Evolutionary conservation across 352 stramenopile genomes (phyloP).

Genomic region (Globisporangium apiculatum): DNA sequence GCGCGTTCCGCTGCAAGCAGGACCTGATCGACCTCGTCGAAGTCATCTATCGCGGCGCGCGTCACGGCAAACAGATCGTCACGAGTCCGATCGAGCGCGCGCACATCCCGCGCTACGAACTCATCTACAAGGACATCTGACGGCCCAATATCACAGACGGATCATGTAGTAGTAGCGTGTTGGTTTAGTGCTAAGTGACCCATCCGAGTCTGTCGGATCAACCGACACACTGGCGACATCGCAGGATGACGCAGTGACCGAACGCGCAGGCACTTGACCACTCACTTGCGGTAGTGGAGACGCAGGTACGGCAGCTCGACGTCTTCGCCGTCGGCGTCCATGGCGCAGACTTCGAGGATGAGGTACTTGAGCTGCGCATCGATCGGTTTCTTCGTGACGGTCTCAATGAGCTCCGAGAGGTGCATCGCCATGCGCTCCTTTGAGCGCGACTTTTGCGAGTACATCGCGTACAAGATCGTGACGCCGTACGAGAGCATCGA

Average conservation of each 20-base stretch:
- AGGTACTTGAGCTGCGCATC: constrained; percentile 94
- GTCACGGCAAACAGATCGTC: constrained; percentile 79
- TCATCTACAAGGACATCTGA: constrained; percentile 82
- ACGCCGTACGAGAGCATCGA: constrained; percentile 98
- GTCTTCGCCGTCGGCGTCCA: constrained; percentile 93
- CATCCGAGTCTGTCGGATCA: not conserved
- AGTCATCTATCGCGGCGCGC: constrained; percentile 51
- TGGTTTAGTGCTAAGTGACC: too few species aligned
- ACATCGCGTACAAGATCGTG: constrained; percentile 88
- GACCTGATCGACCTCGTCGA: constrained; percentile 83
- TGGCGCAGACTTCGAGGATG: constrained; percentile 95
- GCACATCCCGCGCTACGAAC: constrained; percentile 68
- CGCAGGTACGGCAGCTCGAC: constrained; percentile 95
- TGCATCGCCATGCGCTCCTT: constrained; percentile 96
- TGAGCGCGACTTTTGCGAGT: constrained; percentile 79
- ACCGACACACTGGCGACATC: not conserved
- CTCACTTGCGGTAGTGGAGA: constrained; percentile 69
- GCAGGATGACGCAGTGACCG: too few species aligned
- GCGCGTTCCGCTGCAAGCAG: constrained; percentile 66
- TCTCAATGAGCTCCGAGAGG: constrained; percentile 93
- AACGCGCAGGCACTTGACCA: not conserved
- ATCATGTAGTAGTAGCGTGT: too few species aligned
- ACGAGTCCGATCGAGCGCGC: too few species aligned
- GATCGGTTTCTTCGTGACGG: constrained; percentile 95
- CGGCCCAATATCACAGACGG: too few species aligned